Evolutionary conservation across 495 filamentous ascomycete species (phyloP), one percentile per base, ranked within the genome.

Genomic region (Podospora bellae-mahoneyi): DNA sequence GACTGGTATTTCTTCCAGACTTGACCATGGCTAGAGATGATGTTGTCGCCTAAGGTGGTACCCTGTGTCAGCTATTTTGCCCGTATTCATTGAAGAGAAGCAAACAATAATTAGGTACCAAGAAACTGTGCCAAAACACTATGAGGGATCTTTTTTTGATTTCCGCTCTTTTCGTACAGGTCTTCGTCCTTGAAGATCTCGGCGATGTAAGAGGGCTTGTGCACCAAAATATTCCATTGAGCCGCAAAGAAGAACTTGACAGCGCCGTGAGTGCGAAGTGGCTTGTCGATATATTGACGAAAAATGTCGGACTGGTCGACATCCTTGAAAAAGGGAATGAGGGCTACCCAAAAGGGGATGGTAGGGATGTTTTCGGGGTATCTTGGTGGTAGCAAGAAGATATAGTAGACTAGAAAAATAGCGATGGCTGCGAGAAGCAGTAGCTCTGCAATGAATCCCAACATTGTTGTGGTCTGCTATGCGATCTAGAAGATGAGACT

Each of bases 101-200:
- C 7, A 18, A 4, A 20, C 56, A 61, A 81, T 23, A 23, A 23
- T 23, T 23, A 82, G 54, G 79, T 78, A 44, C 72, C 75, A 1
- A 76, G 66, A 34, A 81, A 75, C 26, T 72, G 68, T 1, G 81
- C 81, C 23, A 84, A 72, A 0, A 82, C 75, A 32, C 77, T 77
- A 63, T 80, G 73, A 0, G 81, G 82, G 4, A 82, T 81, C 76
- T 85, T 85, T 48, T 80, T 77, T 61, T 85, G 78, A 61, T 79
- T 83, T 0, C 83, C 82, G 13, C 74, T 75, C 69, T 85, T 85
- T 0, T 73, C 68, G 58, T 78, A 84, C 0, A 81, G 34, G 27
- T 80, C 72, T 57, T 84, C 81, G 32, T 84, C 75, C n/a, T 79
- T 78, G 67, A 85, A 81, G 57, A 85, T 78, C 57, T 82, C 76